Base-by-base conservation (phyloP, 2,329 filamentous ascomycete genomes). In the Fusarium nurragi region DNA sequence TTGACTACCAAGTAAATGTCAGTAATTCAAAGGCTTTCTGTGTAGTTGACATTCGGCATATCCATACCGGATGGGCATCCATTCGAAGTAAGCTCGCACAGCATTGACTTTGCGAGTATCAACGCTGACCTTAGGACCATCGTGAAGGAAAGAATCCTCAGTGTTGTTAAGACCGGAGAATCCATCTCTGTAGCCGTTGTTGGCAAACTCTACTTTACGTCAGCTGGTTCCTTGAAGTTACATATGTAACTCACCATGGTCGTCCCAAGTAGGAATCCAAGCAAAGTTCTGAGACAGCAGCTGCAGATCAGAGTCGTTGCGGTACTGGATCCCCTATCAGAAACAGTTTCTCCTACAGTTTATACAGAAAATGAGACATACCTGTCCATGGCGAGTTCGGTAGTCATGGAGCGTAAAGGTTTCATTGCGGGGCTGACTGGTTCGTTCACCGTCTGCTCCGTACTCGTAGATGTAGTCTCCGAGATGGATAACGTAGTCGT, bases 81-180 rank as follows among this genome's bases (percentile, higher is more conserved):
- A 89, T 71, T 90, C 88, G 58, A 90, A 90, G 70, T 90, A 90
- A 2, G 89, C 88, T 34, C 89, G 81, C 3, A 92, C 88, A 2
- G 88, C 89, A 50, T 91, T 90, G 81, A 90, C 87, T 78, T 91
- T 92, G 64, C 89, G 83, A 72, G 90, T 86, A 65, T 91, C 89
- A n/a, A 91, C 86, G 28, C 83, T 86, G n/a, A 91, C 52, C 5
- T 44, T 45, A 1, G 36, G 52, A 5, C 64, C 64, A 2, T 46
- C 4, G 0, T 67, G 41, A 1, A 65, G 22, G 11, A 68, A 67
- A 0, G 64, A 67, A 5, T 68, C 38, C 19, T 67, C 64, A 1
- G 64, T 67, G 5, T 91, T 91, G 74, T 88, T 88, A 22, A 89
- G 76, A 5, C 80, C 79, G 3, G 83, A 81, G 10, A 82, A 84